Base-by-base conservation (phyloP, 768 basidiomycete species). In the Fibroporia radiculosa region DNA sequence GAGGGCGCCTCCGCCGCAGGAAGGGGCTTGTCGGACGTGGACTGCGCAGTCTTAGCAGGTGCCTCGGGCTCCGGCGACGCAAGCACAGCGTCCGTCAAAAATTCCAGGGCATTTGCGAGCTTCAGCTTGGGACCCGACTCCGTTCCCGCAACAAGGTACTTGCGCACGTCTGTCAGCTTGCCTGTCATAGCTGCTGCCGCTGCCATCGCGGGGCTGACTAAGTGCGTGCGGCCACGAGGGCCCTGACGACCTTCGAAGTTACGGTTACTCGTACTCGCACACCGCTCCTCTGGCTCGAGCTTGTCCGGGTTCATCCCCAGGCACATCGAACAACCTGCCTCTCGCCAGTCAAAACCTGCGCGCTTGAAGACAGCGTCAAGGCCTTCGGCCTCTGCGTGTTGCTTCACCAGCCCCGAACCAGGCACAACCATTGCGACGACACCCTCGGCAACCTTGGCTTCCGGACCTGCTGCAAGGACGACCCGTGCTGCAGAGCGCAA, bases 251-350 rank as follows among this genome's bases (percentile, higher is more conserved):
- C 78, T 62, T 81, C 78, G 50, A 82, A 80, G 67, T 82, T 80
- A 50, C 79, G 68, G 67, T 80, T 80, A 51, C 75, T 77, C 31
- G 79, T 81, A 47, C 71, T 74, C 4, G 79, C 79, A 56, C 79
- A 81, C 44, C 79, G 72, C 53, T 69, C 62, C 14, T 73, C 73
- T 0, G 78, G 78, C 32, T 66, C 59, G 47, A 82, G 72, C 62
- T 79, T 75, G 59, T 82, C 79, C 20, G 78, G 77, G 67, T 82
- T 82, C 79, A 82, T 82, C 33, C 79, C 79, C 40, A 82, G 62
- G 63, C 79, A 82, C 79, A 82, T 82, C 22, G 79, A 82, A 62
- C 79, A 82, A 26, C 79, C 79, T 13, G 79, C 79, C 62, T 82
- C 79, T 50, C 79, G 66, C 79, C 78, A 80, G 56, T 82, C 79